Percentiles rank a stretch among this genome's conserved stretches.
Conservation (phyloP, 2,329 filamentous ascomycete genomes). For the Ramularia endophylla region DNA sequence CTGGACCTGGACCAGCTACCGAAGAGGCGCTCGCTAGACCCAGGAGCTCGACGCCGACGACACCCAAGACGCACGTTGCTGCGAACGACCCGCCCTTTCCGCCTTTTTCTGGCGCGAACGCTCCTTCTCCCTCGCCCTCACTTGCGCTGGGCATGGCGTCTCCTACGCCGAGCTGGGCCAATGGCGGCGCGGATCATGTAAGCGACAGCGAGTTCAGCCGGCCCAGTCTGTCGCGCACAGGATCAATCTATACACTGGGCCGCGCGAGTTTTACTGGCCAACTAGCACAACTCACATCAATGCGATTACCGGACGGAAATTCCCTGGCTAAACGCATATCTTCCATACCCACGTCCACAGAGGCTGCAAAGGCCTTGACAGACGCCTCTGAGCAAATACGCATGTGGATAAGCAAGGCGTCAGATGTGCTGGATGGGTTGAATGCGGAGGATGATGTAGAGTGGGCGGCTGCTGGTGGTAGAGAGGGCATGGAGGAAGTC, state of each 20-base stretch:
- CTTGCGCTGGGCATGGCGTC: constrained; percentile 5
- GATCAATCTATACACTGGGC: constrained; percentile 90
- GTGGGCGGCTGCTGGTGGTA: constrained; percentile 85
- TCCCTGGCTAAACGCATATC: constrained; percentile 77
- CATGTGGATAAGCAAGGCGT: constrained; percentile 88
- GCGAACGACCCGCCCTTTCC: constrained; percentile 1
- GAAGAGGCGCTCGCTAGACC: constrained; percentile 6
- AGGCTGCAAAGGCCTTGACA: constrained; percentile 76
- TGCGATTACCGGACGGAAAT: constrained; percentile 79
- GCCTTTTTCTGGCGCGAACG: no score
- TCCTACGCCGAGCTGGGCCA: constrained; percentile 9
- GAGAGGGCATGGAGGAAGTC: constrained; percentile 67
- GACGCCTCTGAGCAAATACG: constrained; percentile 88
- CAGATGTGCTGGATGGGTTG: constrained; percentile 78
- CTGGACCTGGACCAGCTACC: constrained; percentile 4
- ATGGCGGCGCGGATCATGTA: constrained; percentile 33
- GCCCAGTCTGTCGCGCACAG: constrained; percentile 58
- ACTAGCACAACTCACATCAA: constrained; percentile 82
- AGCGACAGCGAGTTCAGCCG: constrained; percentile 57
- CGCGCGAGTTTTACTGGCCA: constrained; percentile 90
- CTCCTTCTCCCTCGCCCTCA: constrained; percentile 2
- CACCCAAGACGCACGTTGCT: not conserved
- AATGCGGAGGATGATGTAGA: constrained; percentile 97
- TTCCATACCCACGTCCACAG: constrained; percentile 75
- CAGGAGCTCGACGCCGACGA: constrained; percentile 14